Evolutionary conservation across 306 rosid genomes (phyloP).

Genomic region (Elaeagnus macrophylla): DNA sequence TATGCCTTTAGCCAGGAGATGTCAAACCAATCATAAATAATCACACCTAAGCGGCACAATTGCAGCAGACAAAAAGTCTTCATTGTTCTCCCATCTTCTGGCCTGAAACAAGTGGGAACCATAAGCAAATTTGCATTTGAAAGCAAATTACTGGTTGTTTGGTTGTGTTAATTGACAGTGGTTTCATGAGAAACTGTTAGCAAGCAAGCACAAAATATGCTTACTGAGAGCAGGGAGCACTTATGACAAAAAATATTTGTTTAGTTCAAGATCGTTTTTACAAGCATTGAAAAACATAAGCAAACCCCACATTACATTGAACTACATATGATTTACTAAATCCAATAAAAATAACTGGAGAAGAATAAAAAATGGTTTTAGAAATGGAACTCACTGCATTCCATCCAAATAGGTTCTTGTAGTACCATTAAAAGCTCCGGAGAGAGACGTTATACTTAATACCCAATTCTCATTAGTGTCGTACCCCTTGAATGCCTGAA

Average conservation of each 20-base stretch:
- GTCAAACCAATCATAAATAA: slow-evolving; percentile 86
- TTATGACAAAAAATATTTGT: too few relatives aligned
- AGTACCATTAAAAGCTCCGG: slow-evolving; percentile 97
- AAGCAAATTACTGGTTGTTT: not conserved
- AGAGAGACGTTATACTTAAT: slow-evolving; percentile 65
- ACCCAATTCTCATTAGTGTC: slow-evolving; percentile 86
- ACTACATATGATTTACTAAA: not conserved
- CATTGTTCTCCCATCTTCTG: slow-evolving; percentile 81
- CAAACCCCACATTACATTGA: not conserved
- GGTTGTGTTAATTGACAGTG: too few relatives aligned
- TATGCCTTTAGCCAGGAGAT: slow-evolving; percentile 74
- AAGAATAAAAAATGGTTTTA: not conserved
- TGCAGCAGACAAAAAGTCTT: slow-evolving; percentile 72
- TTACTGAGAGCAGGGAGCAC: too few relatives aligned
- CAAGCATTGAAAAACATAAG: too few relatives aligned
- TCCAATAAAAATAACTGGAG: not conserved
- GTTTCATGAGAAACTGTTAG: not conserved
- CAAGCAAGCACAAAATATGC: not conserved
- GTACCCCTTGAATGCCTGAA: slow-evolving; percentile 72
- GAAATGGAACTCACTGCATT: slow-evolving; percentile 67
- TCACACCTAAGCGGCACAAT: slow-evolving; percentile 75
- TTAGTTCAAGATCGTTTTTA: too few relatives aligned
- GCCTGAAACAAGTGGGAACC: slow-evolving; percentile 41
- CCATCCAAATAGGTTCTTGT: slow-evolving; percentile 93
- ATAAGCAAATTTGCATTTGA: slow-evolving; percentile 15